These are phyloP conservation scores for Diplogelasinospora grovesii DNA, from an alignment of 495 filamentous ascomycete species.

Conservation along the genomic window DNA sequence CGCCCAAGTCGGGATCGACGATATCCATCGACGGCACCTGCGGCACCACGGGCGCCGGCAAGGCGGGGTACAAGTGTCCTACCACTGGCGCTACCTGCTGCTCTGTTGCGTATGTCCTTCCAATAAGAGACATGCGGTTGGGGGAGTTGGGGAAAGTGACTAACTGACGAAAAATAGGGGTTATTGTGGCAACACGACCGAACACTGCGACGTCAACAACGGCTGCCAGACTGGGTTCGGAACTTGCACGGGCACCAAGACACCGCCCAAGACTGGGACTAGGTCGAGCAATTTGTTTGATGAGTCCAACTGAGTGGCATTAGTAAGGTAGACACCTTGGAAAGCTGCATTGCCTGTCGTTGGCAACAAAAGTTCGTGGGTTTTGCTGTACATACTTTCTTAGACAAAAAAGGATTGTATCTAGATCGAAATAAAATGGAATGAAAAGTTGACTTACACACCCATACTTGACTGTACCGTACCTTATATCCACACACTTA, in stretches of 20 bases:
- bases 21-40: slow-evolving; percentile 31
- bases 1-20: slow-evolving; percentile 21
- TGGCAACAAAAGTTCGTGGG: background rate
- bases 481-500: slow-evolving; percentile 38
- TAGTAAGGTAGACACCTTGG: too few relatives aligned
- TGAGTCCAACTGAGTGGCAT: too few relatives aligned
- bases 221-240: slow-evolving; percentile 29
- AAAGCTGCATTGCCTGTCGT: too few relatives aligned
- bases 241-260: slow-evolving; percentile 17
- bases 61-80: slow-evolving; percentile 29
- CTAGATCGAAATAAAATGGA: too few relatives aligned
- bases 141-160: background rate
- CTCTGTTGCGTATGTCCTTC: slow-evolving; percentile 23
- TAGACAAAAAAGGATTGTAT: slow-evolving; percentile 3
- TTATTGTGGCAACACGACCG: slow-evolving; percentile 29
- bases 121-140: background rate
- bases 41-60: slow-evolving; percentile 21
- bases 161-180: slow-evolving; percentile 18
- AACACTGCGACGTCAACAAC: slow-evolving; percentile 20
- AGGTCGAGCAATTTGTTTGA: too few relatives aligned
- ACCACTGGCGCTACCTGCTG: slow-evolving; percentile 21
- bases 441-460: too few relatives aligned
- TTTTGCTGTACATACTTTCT: background rate
- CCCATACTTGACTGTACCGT: too few relatives aligned
- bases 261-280: too few relatives aligned